Evolutionary conservation across 2,329 filamentous ascomycete species (phyloP), one percentile per base, ranked within the genome.

Genomic region (Colletotrichum theobromicola): DNA sequence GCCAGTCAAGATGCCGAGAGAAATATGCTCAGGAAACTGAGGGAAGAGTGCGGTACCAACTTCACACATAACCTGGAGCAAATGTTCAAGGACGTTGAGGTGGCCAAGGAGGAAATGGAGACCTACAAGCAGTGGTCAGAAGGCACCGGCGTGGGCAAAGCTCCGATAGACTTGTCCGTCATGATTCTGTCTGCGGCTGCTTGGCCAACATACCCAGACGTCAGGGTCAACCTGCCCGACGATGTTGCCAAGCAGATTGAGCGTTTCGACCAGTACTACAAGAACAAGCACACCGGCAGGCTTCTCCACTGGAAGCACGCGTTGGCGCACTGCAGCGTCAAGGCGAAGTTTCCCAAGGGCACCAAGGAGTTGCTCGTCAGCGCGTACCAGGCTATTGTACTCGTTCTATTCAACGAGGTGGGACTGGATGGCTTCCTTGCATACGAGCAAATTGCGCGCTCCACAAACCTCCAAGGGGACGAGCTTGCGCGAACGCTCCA

Each of bases 71-170:
- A 99, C 80, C 88, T 99, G 1, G 97, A 99, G 84, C 95, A 96
- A 76, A 99, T 99, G 97, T 99, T 99, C 88, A 98, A 98, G 83
- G 97, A 99, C 80, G 95, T 98, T 83, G 96, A 98, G 81, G 89
- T 98, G 24, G 94, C 94, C 15, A 94, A 94, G 75, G 97, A 98
- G 79, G 96, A 98, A 82, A 98, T 98, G 93, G 85, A 90, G n/a
- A 91, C 94, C 0, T 99, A 98, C 86, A 97, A 94, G 83, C 89
- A 84, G 83, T 95, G 84, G 85, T 80, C 81, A 35, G 78, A 79
- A 50, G 73, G 73, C 50, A 75, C 64, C 18, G 73, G 73, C 10
- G 65, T 34, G 16, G 70, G 30, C 26, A 91, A 88, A 72, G 83
- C 88, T 7, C 82, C 85, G 2, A 83, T 98, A 55, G 94, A 97